These are phyloP conservation scores for Aureobasidium pullulans DNA, from an alignment of 2,329 filamentous ascomycete species.

Conservation along the genomic window DNA sequence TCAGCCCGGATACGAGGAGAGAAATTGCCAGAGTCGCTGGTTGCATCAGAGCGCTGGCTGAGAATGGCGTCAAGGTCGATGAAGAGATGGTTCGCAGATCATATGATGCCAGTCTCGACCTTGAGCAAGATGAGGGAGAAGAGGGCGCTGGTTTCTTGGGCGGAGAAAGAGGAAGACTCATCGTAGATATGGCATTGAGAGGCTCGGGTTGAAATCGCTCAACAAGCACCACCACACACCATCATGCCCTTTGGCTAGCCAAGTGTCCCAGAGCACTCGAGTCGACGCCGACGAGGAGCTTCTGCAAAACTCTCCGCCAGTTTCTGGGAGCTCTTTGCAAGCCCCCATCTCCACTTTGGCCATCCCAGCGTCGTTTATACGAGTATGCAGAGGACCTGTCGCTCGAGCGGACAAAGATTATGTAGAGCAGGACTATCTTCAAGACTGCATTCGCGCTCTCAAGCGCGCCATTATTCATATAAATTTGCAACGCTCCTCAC, in stretches of 20 bases:
- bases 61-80: constrained; percentile 76
- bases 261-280: neutral
- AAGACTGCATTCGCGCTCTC: no score
- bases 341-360: neutral
- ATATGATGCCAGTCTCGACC: constrained; percentile 73
- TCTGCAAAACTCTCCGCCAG: neutral
- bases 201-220: neutral
- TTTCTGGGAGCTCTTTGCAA: no score
- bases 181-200: constrained; percentile 29
- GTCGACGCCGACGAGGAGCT: neutral
- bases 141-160: constrained; percentile 39
- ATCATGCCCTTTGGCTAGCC: neutral
- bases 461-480: no score
- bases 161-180: constrained; percentile 29
- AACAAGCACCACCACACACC: neutral
- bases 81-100: constrained; percentile 79
- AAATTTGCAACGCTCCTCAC: no score
- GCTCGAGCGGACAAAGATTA: no score
- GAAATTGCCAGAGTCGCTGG: constrained; percentile 82
- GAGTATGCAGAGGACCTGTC: neutral
- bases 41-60: constrained; percentile 74
- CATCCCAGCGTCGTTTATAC: neutral
- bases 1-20: constrained; percentile 66
- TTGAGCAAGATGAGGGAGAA: constrained; percentile 55
- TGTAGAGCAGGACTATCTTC: no score